Base-by-base conservation (phyloP, 192 early-diverging fungal species). In the Coemansia sp. region DNA sequence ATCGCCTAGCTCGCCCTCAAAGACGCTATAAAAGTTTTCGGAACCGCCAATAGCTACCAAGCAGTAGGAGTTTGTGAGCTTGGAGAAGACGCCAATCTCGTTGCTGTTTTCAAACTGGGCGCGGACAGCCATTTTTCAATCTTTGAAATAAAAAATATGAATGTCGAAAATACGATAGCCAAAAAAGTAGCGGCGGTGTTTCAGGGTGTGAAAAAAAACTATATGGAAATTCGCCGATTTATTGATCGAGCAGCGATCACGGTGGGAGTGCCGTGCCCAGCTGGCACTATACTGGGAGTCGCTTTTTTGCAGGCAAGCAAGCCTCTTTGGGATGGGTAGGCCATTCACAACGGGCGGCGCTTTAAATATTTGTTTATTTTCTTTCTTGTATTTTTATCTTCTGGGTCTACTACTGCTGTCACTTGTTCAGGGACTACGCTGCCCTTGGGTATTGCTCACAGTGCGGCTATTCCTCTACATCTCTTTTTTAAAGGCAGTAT, bases 21-120 rank as follows among this genome's bases (percentile, higher is more conserved):
- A 98, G 42, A 74, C 72, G 44, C 77, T 76, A 86, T 99, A 99
- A 85, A 99, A 99, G 90, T 98, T 99, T 72, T 98, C 97, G 11
- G 95, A 97, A 36, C 97, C 97, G 65, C 97, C 97, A 44, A 97
- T 84, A 27, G 95, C 94, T 33, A 98, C 95, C 60, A 99, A 84
- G 76, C 92, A 94, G 82, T 98, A 99, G 36, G 93, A 89, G 85
- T 99, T 99, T 76, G 97, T 99, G 65, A 99, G 87, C 63, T 90
- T 87, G 72, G 95, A 87, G 60, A 99, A 99, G 46, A 98, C 97
- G 56, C 97, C 97, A 78, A 99, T 93, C 78, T 99, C 97, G 83
- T 98, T 97, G 82, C 84, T 93, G 85, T 97, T 99, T 85, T 99
- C 97, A 75, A 99, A 99, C 83, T 95, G 93, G 26, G 95, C 93